Evolutionary conservation across 1,139 yeast species (phyloP), one percentile per base, ranked within the genome.

Genomic region (Kodamaea anthophila): DNA sequence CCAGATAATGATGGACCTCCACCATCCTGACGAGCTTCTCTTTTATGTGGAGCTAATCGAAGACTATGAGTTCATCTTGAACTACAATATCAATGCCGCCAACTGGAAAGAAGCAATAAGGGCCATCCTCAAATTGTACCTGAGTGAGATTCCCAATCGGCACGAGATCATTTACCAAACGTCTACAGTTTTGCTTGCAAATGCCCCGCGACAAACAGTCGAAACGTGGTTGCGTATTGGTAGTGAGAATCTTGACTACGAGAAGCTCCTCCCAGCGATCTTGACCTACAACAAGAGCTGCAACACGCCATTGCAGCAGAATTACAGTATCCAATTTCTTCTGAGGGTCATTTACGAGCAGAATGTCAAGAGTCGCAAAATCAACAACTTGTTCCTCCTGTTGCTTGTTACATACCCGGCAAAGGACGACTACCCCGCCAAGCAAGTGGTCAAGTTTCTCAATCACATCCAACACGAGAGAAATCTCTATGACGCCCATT

Each of bases 101-200:
- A 70, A 80, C 35, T 93, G 96, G 95, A 51, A 61, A 4, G 79
- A 78, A 34, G 83, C 95, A 0, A 53, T 87, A 28, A 70, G 71
- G 31, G 70, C 77, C 0, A 51, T 86, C 29, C 36, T 58, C 2
- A 70, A 73, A 27, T 59, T 64, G 25, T 73, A 73, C 35, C 59
- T 65, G 14, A 35, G 38, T 4, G 66, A 72, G 27, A 57, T 67
- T 4, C 39, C 41, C 9, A 33, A 38, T 3, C 38, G 46, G 8
- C 43, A 42, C 1, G 64, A 65, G 2, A 51, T 74, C 7, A 68
- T 82, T 3, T 86, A 86, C 54, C 67, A 71, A 35, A 76, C 76
- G 36, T 67, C 96, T 1, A 76, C 82, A 0, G 76, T 77, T 0
- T 53, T 91, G 23, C 53, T 91, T 33, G 63, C 78, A 4, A 83